Evolutionary conservation across 208 protist genomes (phyloP).

Genomic region (Trypanosoma brucei): DNA sequence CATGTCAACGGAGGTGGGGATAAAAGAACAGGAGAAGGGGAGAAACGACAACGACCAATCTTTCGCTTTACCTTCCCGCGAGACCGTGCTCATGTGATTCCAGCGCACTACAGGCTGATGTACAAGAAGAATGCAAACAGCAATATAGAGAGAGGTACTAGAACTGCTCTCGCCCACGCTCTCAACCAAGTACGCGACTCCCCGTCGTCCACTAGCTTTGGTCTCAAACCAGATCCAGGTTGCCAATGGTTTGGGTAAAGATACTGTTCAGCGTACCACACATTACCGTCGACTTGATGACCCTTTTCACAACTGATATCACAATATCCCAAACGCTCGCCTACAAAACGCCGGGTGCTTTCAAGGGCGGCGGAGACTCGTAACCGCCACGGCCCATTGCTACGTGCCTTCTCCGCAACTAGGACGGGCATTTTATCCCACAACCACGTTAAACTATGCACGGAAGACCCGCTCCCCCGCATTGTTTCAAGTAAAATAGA

Average conservation of each 20-base stretch:
- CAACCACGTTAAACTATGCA: too few relatives aligned
- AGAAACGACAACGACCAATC: too few relatives aligned
- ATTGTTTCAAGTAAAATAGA: too few relatives aligned
- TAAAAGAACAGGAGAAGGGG: too few relatives aligned
- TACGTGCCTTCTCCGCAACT: neutral
- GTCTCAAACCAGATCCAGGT: slow-evolving; percentile 23
- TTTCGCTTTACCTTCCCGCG: too few relatives aligned
- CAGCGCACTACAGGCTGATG: neutral
- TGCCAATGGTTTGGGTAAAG: slow-evolving; percentile 84
- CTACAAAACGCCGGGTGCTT: slow-evolving; percentile 1
- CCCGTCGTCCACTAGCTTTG: slow-evolving; percentile 24
- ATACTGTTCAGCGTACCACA: slow-evolving; percentile 73
- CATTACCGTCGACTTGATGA: slow-evolving; percentile 45
- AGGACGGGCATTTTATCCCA: neutral
- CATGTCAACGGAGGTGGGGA: too few relatives aligned
- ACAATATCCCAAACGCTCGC: slow-evolving; percentile 24
- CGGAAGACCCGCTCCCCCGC: too few relatives aligned
- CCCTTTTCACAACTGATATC: slow-evolving; percentile 26
- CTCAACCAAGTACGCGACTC: slow-evolving; percentile 16
- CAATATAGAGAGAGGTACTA: slow-evolving; percentile 10
- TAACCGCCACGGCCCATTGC: neutral
- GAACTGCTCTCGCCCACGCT: slow-evolving; percentile 4
- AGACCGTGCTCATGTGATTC: too few relatives aligned
- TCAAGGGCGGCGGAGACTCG: neutral
- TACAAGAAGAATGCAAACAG: slow-evolving; percentile 10